These are phyloP conservation scores for Haplosporangium sp. DNA, from an alignment of 371 early-diverging fungal genomes.

Conservation along the genomic window DNA sequence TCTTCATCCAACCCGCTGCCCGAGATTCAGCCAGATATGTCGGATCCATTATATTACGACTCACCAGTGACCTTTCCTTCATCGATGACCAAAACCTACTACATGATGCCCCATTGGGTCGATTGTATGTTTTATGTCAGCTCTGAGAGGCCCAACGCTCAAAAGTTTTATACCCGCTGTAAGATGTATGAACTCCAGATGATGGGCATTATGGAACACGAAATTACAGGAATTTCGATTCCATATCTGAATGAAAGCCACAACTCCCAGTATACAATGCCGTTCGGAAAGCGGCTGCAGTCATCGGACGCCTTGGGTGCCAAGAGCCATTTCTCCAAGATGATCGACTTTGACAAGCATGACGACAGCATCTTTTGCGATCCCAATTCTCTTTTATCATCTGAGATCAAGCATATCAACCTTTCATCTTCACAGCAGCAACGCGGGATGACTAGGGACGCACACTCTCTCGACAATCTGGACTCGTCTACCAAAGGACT, in stretches of 20 bases:
- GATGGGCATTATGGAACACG: slow-evolving; percentile 83
- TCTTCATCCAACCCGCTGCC: slow-evolving; percentile 27
- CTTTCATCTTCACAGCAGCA: slow-evolving; percentile 8
- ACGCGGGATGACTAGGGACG: slow-evolving; percentile 27
- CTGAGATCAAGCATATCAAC: slow-evolving; percentile 38
- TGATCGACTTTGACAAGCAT: slow-evolving; percentile 63
- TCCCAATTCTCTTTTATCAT: slow-evolving; percentile 28
- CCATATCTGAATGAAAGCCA: slow-evolving; percentile 63
- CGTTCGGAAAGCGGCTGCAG: slow-evolving; percentile 34
- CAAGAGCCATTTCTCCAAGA: slow-evolving; percentile 17
- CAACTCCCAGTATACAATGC: slow-evolving; percentile 26
- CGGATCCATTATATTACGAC: slow-evolving; percentile 70
- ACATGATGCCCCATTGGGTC: slow-evolving; percentile 92
- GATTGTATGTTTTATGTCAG: slow-evolving; percentile 89
- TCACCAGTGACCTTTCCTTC: slow-evolving; percentile 50
- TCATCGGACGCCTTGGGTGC: slow-evolving; percentile 34
- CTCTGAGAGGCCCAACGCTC: slow-evolving; percentile 64
- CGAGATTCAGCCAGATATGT: slow-evolving; percentile 54
- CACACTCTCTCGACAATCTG: slow-evolving; percentile 27
- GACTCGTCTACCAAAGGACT: slow-evolving; percentile 8
- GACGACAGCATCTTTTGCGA: slow-evolving; percentile 62
- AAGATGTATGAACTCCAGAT: slow-evolving; percentile 88
- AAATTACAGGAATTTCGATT: slow-evolving; percentile 67
- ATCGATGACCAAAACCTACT: slow-evolving; percentile 64
- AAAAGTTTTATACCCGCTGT: slow-evolving; percentile 75